phyloP scores from a whole-genome alignment of 2,329 filamentous ascomycete genomes.

The Ustulina deusta region DNA sequence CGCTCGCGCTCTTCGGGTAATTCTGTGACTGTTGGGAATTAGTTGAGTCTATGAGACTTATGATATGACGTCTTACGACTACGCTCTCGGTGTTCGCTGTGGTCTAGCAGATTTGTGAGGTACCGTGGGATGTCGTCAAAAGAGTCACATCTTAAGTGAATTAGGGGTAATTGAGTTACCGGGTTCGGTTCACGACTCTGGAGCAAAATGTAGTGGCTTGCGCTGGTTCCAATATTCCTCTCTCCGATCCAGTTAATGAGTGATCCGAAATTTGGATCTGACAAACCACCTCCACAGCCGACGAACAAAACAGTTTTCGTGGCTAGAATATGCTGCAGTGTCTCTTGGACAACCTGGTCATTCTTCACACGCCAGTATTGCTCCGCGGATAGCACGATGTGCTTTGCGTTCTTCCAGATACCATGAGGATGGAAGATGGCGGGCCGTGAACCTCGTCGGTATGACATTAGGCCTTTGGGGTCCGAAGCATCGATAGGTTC shows the following conservation, averaged over 20 bases:
- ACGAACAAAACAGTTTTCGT: constrained; percentile 38
- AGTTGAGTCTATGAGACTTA: background rate
- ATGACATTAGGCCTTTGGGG: constrained; percentile 23
- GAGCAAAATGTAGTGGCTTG: constrained; percentile 35
- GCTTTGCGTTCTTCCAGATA: constrained; percentile 32
- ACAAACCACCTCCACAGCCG: constrained; percentile 36
- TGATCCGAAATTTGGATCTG: constrained; percentile 35
- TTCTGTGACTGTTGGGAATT: constrained; percentile 20
- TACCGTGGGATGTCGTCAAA: constrained; percentile 30
- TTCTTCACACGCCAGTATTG: constrained; percentile 31
- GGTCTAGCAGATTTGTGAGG: constrained; percentile 24
- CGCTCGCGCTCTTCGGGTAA: constrained; percentile 22
- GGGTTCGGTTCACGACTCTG: constrained; percentile 17
- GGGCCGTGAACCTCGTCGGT: constrained; percentile 26
- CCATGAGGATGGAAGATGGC: constrained; percentile 40
- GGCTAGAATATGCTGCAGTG: constrained; percentile 30
- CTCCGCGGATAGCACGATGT: constrained; percentile 35
- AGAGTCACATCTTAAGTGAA: constrained; percentile 20
- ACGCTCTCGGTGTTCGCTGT: constrained; percentile 22
- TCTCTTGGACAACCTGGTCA: constrained; percentile 23
- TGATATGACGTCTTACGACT: constrained; percentile 19
- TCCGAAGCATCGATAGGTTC: constrained; percentile 33
- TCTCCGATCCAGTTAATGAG: constrained; percentile 38
- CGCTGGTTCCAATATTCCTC: constrained; percentile 13
- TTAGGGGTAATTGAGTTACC: constrained; percentile 31